Base-by-base conservation (phyloP, 2,329 filamentous ascomycete species). In the Cercospora sp. region DNA sequence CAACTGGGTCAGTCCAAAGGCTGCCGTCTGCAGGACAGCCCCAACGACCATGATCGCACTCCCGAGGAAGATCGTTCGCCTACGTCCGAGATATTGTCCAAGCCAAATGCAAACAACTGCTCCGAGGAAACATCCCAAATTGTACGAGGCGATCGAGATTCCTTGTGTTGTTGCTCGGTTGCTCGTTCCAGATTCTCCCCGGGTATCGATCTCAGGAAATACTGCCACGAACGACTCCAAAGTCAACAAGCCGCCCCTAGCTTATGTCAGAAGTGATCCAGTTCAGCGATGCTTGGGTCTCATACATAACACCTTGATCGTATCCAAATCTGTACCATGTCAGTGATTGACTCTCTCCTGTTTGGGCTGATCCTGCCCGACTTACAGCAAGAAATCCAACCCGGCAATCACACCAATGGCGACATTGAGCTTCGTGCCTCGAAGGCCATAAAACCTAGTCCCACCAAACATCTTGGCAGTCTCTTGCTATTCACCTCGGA, bases 51-150 rank as follows among this genome's bases (percentile, higher is more conserved):
- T 84, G 71, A 85, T 82, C 16, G 79, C 70, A 3, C 80, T 83
- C 3, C 84, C 85, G 20, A 76, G 45, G 77, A 83, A 84, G 67
- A 85, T 85, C 57, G 83, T 85, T 69, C 80, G 80, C 57, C 82
- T 80, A 28, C 85, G 82, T 33, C 85, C 85, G 13, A 86, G 81
- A 16, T 78, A 77, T 64, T 87, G 83, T 5, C 84, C 85, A 26
- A 77, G 68, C 79, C 82, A 84, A 63, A 85, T 84, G 59, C 81
- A 83, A 10, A 80, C 74, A 45, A 85, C 78, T 2, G 84, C 83
- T 30, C 84, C 84, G 23, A 79, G 78, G 73, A 86, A 84, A 75
- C 83, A 85, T 20, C 83, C 83, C 1, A 80, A 62, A 30, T 78
- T 79, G 67, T 79, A 79, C 1, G 68, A 70, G 3, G 61, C 70